Conservation (phyloP, 768 basidiomycete genomes). For the Tulasnella sp. region DNA sequence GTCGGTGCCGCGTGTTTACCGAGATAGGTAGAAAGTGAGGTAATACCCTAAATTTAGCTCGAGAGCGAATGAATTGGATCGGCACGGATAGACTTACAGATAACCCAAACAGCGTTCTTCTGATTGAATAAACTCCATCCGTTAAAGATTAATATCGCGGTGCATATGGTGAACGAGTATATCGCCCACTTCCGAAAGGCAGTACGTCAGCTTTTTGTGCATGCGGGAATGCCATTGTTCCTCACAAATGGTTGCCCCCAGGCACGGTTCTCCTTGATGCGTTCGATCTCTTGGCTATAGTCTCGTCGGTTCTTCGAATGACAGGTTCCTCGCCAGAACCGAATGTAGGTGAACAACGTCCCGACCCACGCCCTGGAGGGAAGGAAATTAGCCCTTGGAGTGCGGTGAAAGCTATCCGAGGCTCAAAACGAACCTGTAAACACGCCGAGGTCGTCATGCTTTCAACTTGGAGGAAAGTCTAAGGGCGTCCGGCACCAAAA, state of each 20-base stretch:
- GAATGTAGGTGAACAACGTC: slow-evolving; percentile 20
- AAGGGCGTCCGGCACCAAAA: not conserved
- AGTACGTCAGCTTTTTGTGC: not conserved
- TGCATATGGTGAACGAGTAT: slow-evolving; percentile 28
- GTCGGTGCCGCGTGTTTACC: not conserved
- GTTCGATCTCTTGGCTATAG: not conserved
- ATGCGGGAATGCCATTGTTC: not conserved
- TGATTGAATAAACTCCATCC: slow-evolving; percentile 28
- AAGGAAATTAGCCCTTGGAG: not conserved
- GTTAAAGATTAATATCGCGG: slow-evolving; percentile 28
- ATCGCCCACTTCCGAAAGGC: slow-evolving; percentile 25
- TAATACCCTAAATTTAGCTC: not conserved
- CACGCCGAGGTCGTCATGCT: slow-evolving; percentile 20
- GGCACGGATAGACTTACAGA: slow-evolving; percentile 6
- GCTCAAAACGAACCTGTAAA: not conserved
- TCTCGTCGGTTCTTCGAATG: not conserved
- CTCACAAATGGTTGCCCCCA: slow-evolving; percentile 24
- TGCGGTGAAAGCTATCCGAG: not conserved
- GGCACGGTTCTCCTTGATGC: not conserved
- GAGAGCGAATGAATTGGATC: not conserved
- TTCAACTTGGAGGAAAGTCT: slow-evolving; percentile 3
- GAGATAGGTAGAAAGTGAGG: not conserved
- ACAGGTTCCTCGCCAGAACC: not conserved
- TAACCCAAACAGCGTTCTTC: slow-evolving; percentile 11
- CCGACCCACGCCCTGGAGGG: slow-evolving; percentile 25